Percentiles rank a stretch among this genome's conserved stretches.
Conservation (phyloP, 1,284 basidiomycete species). For the Leccinum insolens region DNA sequence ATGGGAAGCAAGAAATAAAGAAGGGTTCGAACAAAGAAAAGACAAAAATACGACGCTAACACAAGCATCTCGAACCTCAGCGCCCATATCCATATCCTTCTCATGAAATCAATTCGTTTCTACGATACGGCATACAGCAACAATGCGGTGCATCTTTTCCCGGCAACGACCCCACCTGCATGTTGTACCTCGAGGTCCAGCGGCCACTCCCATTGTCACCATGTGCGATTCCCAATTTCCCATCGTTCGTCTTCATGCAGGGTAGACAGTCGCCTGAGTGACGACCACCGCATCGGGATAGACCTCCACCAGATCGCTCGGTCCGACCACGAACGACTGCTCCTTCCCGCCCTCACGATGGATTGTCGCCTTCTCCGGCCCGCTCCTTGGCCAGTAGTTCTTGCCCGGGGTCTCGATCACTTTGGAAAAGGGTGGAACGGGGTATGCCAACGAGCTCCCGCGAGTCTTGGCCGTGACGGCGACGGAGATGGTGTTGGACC, state of each 20-base stretch:
- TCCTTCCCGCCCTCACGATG: not conserved
- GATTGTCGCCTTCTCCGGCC: not conserved
- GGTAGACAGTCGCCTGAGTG: not conserved
- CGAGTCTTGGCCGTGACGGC: not conserved
- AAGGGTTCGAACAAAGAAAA: not conserved
- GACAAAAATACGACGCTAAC: not conserved
- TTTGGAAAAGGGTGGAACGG: not conserved
- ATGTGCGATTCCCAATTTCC: not conserved
- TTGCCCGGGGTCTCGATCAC: not conserved
- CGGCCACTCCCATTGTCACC: not conserved
- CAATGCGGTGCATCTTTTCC: not conserved
- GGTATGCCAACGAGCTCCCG: not conserved
- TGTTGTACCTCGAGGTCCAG: not conserved
- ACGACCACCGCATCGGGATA: not conserved
- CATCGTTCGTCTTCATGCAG: not conserved
- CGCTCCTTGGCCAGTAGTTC: conserved; percentile 3
- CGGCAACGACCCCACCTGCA: not conserved
- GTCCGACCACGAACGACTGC: not conserved
- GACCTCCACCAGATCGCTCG: conserved; percentile 2
- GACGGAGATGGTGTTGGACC: not conserved
- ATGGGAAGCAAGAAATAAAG: not conserved
- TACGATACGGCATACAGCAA: not conserved
- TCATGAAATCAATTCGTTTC: not conserved
- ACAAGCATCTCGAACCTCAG: not conserved
- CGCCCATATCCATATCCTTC: too few species aligned